Conservation (phyloP, 1,139 yeast species). For the Saccharomyces hybrid region DNA sequence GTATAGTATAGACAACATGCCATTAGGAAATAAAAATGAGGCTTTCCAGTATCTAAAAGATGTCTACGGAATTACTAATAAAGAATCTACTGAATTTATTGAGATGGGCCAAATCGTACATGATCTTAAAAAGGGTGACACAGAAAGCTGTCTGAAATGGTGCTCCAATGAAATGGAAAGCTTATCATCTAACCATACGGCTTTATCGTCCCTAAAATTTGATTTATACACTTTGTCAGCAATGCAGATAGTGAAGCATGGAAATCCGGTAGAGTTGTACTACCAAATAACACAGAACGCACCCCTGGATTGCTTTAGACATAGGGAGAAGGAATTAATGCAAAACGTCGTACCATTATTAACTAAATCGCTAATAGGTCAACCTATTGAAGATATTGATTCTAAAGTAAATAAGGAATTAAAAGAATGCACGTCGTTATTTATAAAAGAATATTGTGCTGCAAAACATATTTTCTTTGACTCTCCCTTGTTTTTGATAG, state of each 20-base stretch:
- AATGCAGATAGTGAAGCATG: constrained; percentile 16
- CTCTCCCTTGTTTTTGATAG: constrained; percentile 60
- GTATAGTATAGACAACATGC: constrained; percentile 21
- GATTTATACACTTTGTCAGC: constrained; percentile 23
- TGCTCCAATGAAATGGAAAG: constrained; percentile 10
- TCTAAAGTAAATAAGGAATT: constrained; percentile 17
- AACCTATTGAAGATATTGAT: constrained; percentile 13
- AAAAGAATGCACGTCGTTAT: constrained; percentile 34
- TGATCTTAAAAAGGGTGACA: constrained; percentile 19
- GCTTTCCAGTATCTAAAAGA: constrained; percentile 19
- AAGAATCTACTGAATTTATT: constrained; percentile 17
- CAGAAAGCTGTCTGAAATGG: constrained; percentile 23
- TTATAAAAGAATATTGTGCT: constrained; percentile 62
- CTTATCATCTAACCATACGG: constrained; percentile 1
- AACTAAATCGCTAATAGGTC: constrained; percentile 18
- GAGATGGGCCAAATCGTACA: constrained; percentile 25
- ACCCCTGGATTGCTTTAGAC: constrained; percentile 6
- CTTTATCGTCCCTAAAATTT: constrained; percentile 10
- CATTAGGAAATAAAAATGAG: constrained; percentile 11
- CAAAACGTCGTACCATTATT: constrained; percentile 19
- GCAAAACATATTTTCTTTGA: constrained; percentile 57
- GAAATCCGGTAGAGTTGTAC: constrained; percentile 17
- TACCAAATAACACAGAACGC: constrained; percentile 12
- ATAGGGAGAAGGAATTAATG: constrained; percentile 8
- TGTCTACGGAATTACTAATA: constrained; percentile 19